Evolutionary conservation across 805 yeast genomes (phyloP), one percentile per base, ranked within the genome.

Genomic region (Wickerhamomyces ciferrii): DNA sequence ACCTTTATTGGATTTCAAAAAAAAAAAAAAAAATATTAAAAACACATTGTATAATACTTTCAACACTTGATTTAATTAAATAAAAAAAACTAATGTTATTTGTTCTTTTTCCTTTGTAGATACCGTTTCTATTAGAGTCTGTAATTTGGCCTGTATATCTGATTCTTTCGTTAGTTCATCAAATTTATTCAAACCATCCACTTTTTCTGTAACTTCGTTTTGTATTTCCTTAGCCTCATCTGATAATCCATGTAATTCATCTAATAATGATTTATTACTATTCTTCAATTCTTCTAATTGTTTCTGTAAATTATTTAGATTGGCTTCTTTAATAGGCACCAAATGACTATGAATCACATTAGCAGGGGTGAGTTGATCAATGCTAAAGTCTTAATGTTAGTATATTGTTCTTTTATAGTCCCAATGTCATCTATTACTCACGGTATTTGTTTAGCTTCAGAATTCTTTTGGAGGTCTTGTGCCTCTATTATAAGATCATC

Each of bases 401-500:
- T 27, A 31, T 15, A 7, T 31, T 15, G 35, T 5, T 31, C 18
- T 15, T 4, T 15, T 15, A 18, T 31, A 5, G 11, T 5, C 15
- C 9, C 18, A n/a, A 7, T 4, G 10, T 15, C n/a, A n/a, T n/a
- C n/a, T 6, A 55, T 51, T 31, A 47, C 41, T 4, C 34, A 34
- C 13, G 41, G 47, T 2, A 34, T 39, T 42, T 17, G 23, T 18
- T 13, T 34, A 27, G 19, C 18, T 5, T 32, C 31, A n/a, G 18
- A 18, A n/a, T 20, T 17, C 11, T 31, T 27, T 34, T 51, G 44
- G 38, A 55, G 45, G 13, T 37, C 41, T 18, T 48, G 54, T 3
- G 79, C 79, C 9, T 49, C 51, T 11, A 63, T 63, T 25, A 75
- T 66, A 27, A 75, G 60, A 42, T 72, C 76, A 53, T 75, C 81